phyloP scores from a whole-genome alignment of 2,329 filamentous ascomycete species.

The Microdochium paspali region DNA sequence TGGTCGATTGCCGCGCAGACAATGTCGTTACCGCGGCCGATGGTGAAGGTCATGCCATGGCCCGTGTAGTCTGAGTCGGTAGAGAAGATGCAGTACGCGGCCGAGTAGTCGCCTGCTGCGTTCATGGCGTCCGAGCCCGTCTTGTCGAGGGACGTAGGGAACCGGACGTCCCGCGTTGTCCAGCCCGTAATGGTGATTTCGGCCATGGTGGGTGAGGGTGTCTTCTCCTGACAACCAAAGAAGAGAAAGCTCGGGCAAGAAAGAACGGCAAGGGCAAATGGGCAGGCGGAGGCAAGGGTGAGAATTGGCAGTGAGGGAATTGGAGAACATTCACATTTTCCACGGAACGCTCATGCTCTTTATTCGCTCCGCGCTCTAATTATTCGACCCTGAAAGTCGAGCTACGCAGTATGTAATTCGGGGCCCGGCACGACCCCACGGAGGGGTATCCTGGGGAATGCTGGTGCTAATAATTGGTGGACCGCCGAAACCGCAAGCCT shows the following conservation, averaged over 20 bases:
- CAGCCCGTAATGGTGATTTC: conserved; percentile 66
- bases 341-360: too few species aligned
- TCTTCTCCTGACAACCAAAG: too few species aligned
- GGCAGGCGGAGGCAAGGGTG: too few species aligned
- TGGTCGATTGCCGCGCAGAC: conserved; percentile 78
- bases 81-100: conserved; percentile 86
- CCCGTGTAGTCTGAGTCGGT: conserved; percentile 65
- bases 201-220: conserved; percentile 22
- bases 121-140: conserved; percentile 98
- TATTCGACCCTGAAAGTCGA: too few species aligned
- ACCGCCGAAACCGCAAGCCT: not conserved
- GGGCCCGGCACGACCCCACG: not conserved
- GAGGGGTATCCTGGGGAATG: conserved; percentile 1
- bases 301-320: too few species aligned
- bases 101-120: conserved; percentile 82
- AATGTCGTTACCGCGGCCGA: conserved; percentile 84
- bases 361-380: too few species aligned
- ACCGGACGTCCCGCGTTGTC: conserved; percentile 64
- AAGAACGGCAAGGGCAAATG: too few species aligned
- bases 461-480: not conserved
- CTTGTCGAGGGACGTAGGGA: conserved; percentile 88
- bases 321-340: too few species aligned
- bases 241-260: too few species aligned
- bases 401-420: too few species aligned
- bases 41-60: conserved; percentile 82